Conservation (phyloP, 2,329 filamentous ascomycete genomes). For the Aspergillus chevalieri region DNA sequence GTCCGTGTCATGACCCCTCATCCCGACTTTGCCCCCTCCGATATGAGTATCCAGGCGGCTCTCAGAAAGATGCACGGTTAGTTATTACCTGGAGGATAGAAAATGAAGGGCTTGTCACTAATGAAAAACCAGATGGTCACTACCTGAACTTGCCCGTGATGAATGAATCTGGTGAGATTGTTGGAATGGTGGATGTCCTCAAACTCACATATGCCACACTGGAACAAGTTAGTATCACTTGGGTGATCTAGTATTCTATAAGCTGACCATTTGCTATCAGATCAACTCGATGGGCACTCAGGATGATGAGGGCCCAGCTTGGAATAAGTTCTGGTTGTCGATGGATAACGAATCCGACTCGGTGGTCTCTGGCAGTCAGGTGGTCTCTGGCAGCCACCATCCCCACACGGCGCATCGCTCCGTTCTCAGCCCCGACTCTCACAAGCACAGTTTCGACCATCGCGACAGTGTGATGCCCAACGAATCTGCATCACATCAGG, state of each 20-base stretch:
- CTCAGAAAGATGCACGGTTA: slow-evolving; percentile 97
- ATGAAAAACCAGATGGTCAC: slow-evolving; percentile 66
- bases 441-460: slow-evolving; percentile 58
- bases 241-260: not conserved
- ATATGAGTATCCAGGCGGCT: slow-evolving; percentile 98
- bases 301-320: slow-evolving; percentile 90
- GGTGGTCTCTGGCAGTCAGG: slow-evolving; percentile 82
- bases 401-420: slow-evolving; percentile 64
- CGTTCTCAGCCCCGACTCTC: slow-evolving; percentile 72
- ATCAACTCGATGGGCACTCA: slow-evolving; percentile 85
- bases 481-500: slow-evolving; percentile 90
- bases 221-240: slow-evolving; percentile 63
- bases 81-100: slow-evolving; percentile 26
- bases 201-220: slow-evolving; percentile 97
- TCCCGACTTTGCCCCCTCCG: slow-evolving; percentile 94
- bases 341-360: slow-evolving; percentile 93
- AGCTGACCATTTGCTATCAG: slow-evolving; percentile 30
- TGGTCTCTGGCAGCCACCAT: slow-evolving; percentile 24
- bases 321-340: slow-evolving; percentile 99
- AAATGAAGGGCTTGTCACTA: not conserved
- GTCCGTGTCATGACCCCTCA: slow-evolving; percentile 99
- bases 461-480: slow-evolving; percentile 84
- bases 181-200: slow-evolving; percentile 98
- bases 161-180: slow-evolving; percentile 94
- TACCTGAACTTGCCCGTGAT: slow-evolving; percentile 98